Percentiles rank a stretch among this genome's conserved stretches.
These are phyloP conservation scores for Solanum piurae DNA, from an alignment of 257 asterid genomes.

Conservation along the genomic window DNA sequence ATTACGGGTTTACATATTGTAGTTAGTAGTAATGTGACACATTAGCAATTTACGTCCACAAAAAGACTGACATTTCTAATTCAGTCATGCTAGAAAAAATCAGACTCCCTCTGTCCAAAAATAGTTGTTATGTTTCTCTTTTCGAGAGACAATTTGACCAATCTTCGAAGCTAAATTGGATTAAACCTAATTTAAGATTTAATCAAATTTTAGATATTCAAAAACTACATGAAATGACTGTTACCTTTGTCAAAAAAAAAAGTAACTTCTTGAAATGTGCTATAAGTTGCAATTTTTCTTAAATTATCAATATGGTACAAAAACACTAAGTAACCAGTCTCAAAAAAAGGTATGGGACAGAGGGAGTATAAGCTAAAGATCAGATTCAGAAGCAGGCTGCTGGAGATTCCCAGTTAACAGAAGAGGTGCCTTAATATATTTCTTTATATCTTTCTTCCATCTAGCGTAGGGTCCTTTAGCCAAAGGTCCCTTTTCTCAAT, in stretches of 20 bases:
- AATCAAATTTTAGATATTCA: neutral
- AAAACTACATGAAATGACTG: neutral
- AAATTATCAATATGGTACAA: neutral
- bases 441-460: neutral
- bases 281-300: neutral
- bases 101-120: neutral
- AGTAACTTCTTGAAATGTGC: neutral
- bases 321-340: neutral
- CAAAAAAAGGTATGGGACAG: neutral
- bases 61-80: neutral
- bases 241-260: neutral
- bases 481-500: neutral
- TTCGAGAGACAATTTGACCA: neutral
- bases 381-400: neutral
- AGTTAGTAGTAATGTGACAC: neutral
- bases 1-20: neutral
- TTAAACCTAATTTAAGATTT: neutral
- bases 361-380: neutral
- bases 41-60: neutral
- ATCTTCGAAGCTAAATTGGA: neutral
- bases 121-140: neutral
- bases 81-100: neutral
- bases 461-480: neutral
- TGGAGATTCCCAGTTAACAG: neutral
- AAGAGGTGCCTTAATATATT: neutral